Evolutionary conservation across 371 early-diverging fungal genomes (phyloP).

Genomic region (Mortierella sp.): DNA sequence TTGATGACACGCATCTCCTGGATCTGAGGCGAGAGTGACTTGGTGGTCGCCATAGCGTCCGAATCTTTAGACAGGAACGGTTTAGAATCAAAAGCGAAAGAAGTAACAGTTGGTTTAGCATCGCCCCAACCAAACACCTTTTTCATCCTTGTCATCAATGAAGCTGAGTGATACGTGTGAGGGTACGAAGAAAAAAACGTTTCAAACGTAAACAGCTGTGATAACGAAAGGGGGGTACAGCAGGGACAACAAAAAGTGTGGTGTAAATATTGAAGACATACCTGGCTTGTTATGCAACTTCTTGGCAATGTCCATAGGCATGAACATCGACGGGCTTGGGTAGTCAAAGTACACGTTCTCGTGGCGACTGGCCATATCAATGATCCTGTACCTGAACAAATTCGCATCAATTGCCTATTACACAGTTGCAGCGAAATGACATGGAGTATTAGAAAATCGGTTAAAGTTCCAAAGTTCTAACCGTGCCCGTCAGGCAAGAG

Average conservation of each 20-base stretch:
- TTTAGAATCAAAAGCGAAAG: slow-evolving; percentile 34
- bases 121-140: slow-evolving; percentile 14
- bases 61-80: slow-evolving; percentile 39
- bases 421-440: not conserved
- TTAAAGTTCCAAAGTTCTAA: not conserved
- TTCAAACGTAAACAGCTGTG: slow-evolving; percentile 1
- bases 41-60: slow-evolving; percentile 55
- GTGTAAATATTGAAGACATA: slow-evolving; percentile 15
- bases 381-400: slow-evolving; percentile 55
- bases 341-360: slow-evolving; percentile 62
- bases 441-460: not conserved
- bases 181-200: not conserved
- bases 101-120: slow-evolving; percentile 28
- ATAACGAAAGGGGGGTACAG: not conserved
- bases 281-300: slow-evolving; percentile 51
- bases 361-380: slow-evolving; percentile 55
- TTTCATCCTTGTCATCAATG: slow-evolving; percentile 24
- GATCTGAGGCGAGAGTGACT: slow-evolving; percentile 70
- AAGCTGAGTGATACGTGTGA: not conserved
- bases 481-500: not conserved
- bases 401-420: slow-evolving; percentile 60
- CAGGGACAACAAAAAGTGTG: not conserved
- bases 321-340: slow-evolving; percentile 52
- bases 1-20: slow-evolving; percentile 87
- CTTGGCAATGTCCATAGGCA: slow-evolving; percentile 58